Percentiles rank a stretch among this genome's conserved stretches.
Evolutionary conservation across 371 early-diverging fungal genomes (phyloP).

Genomic region (Syncephalis fuscata): DNA sequence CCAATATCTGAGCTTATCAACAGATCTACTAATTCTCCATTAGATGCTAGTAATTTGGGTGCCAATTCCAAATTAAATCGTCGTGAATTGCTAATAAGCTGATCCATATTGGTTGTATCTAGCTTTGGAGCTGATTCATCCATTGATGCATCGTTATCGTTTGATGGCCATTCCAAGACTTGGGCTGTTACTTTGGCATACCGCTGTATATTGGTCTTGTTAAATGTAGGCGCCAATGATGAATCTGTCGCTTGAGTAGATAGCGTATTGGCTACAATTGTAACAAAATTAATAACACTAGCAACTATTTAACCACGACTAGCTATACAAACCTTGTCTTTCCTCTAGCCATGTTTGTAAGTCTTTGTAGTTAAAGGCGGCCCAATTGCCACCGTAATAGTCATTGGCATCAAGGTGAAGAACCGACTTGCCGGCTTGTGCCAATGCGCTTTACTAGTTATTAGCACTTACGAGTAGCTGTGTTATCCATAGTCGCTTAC

Average conservation of each 20-base stretch:
- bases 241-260: no score
- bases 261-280: no score
- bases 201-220: no score
- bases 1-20: constrained; percentile 70
- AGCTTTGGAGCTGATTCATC: no score
- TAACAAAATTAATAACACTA: no score
- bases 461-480: not conserved
- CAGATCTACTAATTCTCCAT: constrained; percentile 55
- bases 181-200: no score
- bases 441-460: constrained; percentile 34
- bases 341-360: constrained; percentile 25
- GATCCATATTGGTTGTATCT: no score
- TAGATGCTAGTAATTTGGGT: constrained; percentile 56
- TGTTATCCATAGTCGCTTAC: constrained; percentile 12
- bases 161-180: no score
- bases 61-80: constrained; percentile 61
- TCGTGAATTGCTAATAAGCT: constrained; percentile 9
- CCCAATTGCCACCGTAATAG: constrained; percentile 72
- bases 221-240: no score
- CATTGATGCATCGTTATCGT: no score
- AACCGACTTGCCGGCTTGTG: constrained; percentile 63
- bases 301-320: no score
- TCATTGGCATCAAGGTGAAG: constrained; percentile 78
- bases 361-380: constrained; percentile 35
- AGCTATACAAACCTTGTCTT: constrained; percentile 4